Conservation (phyloP, 306 rosid genomes). For the Cicer cuneatum region DNA sequence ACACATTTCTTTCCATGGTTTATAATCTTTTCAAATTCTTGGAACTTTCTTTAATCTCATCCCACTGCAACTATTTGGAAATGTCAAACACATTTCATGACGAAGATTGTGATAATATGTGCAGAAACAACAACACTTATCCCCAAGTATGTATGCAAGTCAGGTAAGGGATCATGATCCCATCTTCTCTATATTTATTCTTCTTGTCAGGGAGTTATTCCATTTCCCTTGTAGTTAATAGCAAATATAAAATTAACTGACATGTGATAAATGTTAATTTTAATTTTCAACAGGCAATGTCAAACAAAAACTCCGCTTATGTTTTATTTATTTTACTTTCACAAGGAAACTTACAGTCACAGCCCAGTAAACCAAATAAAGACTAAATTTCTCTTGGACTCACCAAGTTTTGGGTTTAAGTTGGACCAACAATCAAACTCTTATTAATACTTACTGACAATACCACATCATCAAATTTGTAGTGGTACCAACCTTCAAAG, state of each 20-base stretch:
- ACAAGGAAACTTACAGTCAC: slow-evolving; percentile 2
- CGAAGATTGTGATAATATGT: background rate
- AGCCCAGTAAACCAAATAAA: slow-evolving; percentile 2
- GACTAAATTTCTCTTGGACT: background rate
- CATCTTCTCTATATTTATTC: background rate
- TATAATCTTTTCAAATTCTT: background rate
- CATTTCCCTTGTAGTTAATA: background rate
- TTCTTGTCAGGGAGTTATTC: background rate
- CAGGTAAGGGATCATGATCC: background rate
- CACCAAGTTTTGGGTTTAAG: background rate
- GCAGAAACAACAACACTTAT: background rate
- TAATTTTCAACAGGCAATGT: background rate
- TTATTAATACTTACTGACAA: slow-evolving; percentile 23
- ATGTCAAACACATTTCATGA: background rate
- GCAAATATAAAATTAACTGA: background rate
- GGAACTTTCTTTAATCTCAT: slow-evolving; percentile 13
- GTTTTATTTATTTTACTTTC: background rate
- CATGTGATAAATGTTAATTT: background rate
- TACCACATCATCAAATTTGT: slow-evolving; percentile 6
- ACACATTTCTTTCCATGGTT: slow-evolving; percentile 14
- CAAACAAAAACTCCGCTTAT: background rate
- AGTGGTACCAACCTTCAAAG: slow-evolving; percentile 17
- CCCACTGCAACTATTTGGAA: slow-evolving; percentile 8
- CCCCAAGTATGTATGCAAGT: background rate
- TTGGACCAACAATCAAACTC: background rate